A percentile compares a stretch with the other conserved stretches of the same genome.
Evolutionary conservation across 371 early-diverging fungal species (phyloP).

Genomic region (Mucor velutinosus): DNA sequence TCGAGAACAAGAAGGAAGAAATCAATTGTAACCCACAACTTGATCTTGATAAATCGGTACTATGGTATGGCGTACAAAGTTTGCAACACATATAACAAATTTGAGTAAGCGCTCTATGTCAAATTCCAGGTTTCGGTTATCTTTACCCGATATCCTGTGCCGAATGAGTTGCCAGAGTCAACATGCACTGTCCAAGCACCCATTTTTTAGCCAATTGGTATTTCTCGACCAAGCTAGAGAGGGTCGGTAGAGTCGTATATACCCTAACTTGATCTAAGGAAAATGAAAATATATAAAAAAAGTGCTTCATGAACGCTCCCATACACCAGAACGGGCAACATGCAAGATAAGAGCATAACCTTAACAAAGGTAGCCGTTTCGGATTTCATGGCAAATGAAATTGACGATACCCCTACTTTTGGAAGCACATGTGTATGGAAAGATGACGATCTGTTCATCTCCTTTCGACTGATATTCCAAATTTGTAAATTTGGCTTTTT

Average conservation of each 20-base stretch:
- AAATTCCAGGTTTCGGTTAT: slow-evolving; percentile 27
- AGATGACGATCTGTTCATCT: not conserved
- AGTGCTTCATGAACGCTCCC: not conserved
- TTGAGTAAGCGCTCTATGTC: slow-evolving; percentile 30
- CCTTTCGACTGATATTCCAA: not conserved
- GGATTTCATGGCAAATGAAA: no score
- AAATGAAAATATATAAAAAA: slow-evolving; percentile 2
- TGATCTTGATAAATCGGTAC: not conserved
- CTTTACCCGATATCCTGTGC: slow-evolving; percentile 21
- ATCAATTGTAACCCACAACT: slow-evolving; percentile 13
- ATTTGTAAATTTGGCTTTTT: not conserved
- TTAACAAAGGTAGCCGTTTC: no score
- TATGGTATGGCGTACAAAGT: slow-evolving; percentile 4
- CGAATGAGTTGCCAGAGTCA: slow-evolving; percentile 28
- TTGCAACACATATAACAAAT: not conserved
- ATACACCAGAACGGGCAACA: no score
- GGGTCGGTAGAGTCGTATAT: slow-evolving; percentile 31
- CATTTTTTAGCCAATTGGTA: slow-evolving; percentile 16
- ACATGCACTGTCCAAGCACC: slow-evolving; percentile 25
- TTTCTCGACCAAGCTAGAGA: slow-evolving; percentile 8
- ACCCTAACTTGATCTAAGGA: not conserved
- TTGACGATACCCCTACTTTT: not conserved
- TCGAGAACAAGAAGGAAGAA: not conserved
- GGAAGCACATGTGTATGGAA: not conserved
- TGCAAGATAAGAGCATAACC: not conserved